Evolutionary conservation across 2,329 filamentous ascomycete genomes (phyloP), one percentile per base, ranked within the genome.

Genomic region (Neopestalotiopsis clavispora): DNA sequence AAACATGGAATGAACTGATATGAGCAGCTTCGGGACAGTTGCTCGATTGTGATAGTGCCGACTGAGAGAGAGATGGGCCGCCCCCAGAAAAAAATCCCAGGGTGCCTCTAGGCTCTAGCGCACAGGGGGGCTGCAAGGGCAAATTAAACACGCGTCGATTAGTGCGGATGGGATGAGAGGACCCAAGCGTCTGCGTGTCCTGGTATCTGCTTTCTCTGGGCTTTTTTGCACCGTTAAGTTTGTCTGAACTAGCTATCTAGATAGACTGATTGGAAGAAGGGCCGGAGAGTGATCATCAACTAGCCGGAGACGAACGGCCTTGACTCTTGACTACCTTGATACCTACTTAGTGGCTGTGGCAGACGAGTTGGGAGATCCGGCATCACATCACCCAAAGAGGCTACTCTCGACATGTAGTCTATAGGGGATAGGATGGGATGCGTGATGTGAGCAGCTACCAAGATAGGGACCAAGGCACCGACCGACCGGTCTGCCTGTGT

Each of bases 81-180:
- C 34, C 30, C 17, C 65, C 34, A 59, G 52, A 34, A 64, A 34
- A 32, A 70, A 38, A 52, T 52, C 45, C 66, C 64, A 65, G 66
- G 68, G 49, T 69, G 64, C 68, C 69, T 75, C 59, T 62, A 62
- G 59, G 30, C 30, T 30, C 32, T 52, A 52, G 45, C 45, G 45
- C 45, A 52, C 45, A 52, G 34, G 59, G 59, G 34, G 59, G 32
- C 32, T 77, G 75, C 71, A 71, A 73, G 72, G 58, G 73, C 75
- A 80, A 81, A 81, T 81, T 80, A 77, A 78, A 78, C 76, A 77
- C 78, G 78, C 78, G 75, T 78, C 74, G 71, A 68, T 74, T 73
- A 73, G 69, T 66, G 68, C 34, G n/a, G 32, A 63, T 64, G 60
- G 66, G 59, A 62, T 28, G 20, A 7, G 59, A 20, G 32, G 68